Percentiles rank a stretch among this genome's conserved stretches.
Conservation (phyloP, 768 basidiomycete species). For the Scleroderma citrinum region DNA sequence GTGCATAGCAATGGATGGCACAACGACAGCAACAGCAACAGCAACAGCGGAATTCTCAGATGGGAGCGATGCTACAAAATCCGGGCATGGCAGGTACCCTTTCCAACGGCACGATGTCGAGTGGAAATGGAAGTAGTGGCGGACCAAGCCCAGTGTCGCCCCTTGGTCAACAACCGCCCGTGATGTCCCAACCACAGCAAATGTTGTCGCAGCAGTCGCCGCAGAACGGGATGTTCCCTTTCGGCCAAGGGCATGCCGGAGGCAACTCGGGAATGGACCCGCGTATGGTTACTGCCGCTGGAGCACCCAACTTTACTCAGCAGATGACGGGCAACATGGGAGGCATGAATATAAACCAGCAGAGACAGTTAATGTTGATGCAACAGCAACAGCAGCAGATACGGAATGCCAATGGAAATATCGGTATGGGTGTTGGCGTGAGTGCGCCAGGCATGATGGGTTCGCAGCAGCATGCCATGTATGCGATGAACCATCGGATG, state of each 20-base stretch:
- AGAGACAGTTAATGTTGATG: constrained; percentile 42
- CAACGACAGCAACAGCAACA: constrained; percentile 25
- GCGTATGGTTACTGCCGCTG: constrained; percentile 25
- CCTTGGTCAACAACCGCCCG: constrained; percentile 22
- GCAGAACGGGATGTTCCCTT: constrained; percentile 30
- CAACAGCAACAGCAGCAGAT: constrained; percentile 28
- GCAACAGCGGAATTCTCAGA: constrained; percentile 23
- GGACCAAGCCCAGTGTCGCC: constrained; percentile 27
- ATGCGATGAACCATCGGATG: constrained; percentile 37
- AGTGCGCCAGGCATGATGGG: constrained; percentile 25
- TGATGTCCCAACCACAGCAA: constrained; percentile 24
- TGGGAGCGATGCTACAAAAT: constrained; percentile 27
- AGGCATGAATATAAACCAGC: no score
- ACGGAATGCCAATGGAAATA: constrained; percentile 22
- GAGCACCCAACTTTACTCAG: constrained; percentile 22
- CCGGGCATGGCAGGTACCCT: constrained; percentile 19
- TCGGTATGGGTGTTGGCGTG: constrained; percentile 11
- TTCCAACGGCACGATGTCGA: constrained; percentile 20
- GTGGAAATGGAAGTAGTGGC: constrained; percentile 12
- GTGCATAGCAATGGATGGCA: constrained; percentile 8
- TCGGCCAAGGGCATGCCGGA: constrained; percentile 15
- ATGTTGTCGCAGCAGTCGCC: constrained; percentile 22
- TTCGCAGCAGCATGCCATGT: constrained; percentile 27
- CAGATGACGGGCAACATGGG: constrained; percentile 25
- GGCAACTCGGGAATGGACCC: constrained; percentile 25